Conservation (phyloP, 345 rosid species). For the Syzygium jambos region DNA sequence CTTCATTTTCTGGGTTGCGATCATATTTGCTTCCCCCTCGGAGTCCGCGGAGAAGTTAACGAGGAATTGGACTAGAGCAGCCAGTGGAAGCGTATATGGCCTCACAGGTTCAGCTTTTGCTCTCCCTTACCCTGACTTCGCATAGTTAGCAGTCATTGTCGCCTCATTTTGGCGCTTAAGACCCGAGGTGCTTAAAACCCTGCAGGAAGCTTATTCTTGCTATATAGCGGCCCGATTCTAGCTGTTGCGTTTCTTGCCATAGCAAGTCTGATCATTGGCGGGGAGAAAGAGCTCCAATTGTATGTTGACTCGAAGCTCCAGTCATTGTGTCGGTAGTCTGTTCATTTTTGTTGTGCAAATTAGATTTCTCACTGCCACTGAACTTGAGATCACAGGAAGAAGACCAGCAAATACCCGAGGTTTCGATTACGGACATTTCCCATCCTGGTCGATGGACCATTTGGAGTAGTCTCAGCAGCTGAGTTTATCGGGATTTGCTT, state of each 20-base stretch:
- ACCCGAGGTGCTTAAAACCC: background rate
- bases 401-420: constrained; percentile 38
- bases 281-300: constrained; percentile 42
- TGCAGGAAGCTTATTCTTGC: constrained; percentile 65
- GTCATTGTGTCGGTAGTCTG: background rate
- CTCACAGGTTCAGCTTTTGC: constrained; percentile 31
- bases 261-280: constrained; percentile 37
- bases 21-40: constrained; percentile 48
- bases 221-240: constrained; percentile 62
- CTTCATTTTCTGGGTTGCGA: constrained; percentile 48
- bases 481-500: constrained; percentile 70
- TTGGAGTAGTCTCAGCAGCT: constrained; percentile 93
- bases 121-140: background rate
- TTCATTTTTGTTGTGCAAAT: background rate
- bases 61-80: constrained; percentile 17
- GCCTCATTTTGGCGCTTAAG: background rate
- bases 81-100: constrained; percentile 41
- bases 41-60: constrained; percentile 28
- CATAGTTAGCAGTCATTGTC: background rate
- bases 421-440: constrained; percentile 86
- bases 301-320: constrained; percentile 7
- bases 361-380: background rate
- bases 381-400: constrained; percentile 29
- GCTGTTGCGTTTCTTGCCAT: constrained; percentile 44
- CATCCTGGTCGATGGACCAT: constrained; percentile 73